These are phyloP conservation scores for Pisolithus orientalis DNA, from an alignment of 768 basidiomycete genomes.

Conservation along the genomic window DNA sequence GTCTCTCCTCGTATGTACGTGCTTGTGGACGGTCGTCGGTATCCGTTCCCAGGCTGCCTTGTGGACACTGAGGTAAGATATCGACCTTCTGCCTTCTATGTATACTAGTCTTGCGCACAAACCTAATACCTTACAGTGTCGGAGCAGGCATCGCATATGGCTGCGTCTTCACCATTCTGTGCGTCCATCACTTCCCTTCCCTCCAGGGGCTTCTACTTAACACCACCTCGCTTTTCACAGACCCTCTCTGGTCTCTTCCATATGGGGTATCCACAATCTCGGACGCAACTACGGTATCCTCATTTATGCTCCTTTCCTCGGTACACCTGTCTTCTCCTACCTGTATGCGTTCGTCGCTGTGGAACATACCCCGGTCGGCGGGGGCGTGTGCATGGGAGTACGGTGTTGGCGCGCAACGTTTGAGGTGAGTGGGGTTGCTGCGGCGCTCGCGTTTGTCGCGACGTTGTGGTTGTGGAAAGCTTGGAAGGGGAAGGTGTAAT, in stretches of 20 bases:
- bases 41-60: conserved; percentile 44
- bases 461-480: conserved; percentile 52
- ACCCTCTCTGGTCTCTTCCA: conserved; percentile 62
- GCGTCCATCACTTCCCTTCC: conserved; percentile 22
- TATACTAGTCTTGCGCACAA: not conserved
- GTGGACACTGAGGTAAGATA: conserved; percentile 64
- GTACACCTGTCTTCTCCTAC: conserved; percentile 73
- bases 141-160: conserved; percentile 70
- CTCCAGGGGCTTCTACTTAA: not conserved
- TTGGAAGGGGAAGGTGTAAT: conserved; percentile 56
- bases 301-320: conserved; percentile 70
- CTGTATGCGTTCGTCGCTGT: conserved; percentile 67
- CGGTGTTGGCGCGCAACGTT: conserved; percentile 68
- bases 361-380: conserved; percentile 35
- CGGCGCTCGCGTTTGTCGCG: conserved; percentile 37
- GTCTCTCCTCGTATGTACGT: conserved; percentile 43
- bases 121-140: conserved; percentile 33
- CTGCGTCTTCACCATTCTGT: conserved; percentile 65
- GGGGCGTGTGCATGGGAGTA: conserved; percentile 47
- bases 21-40: conserved; percentile 47
- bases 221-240: conserved; percentile 27
- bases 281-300: conserved; percentile 75
- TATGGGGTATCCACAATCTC: conserved; percentile 66
- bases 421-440: conserved; percentile 38
- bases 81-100: not conserved